Conservation (phyloP, 148 eudicot genomes). For the Arctostaphylos glauca region DNA sequence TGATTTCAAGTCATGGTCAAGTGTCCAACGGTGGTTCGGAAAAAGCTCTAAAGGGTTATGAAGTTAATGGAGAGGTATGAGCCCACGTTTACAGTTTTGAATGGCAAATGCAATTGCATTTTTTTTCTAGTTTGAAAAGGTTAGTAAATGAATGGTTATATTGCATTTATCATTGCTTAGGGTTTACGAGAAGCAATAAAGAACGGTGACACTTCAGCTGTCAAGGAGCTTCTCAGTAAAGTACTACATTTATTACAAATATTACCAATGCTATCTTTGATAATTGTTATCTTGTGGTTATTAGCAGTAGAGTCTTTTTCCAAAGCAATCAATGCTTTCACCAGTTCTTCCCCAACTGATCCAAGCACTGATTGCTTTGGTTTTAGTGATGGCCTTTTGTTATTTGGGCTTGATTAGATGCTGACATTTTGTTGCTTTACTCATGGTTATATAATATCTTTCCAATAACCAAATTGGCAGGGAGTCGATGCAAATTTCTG, state of each 20-base stretch:
- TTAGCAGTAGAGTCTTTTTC: slow-evolving; percentile 1
- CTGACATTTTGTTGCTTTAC: background rate
- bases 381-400: background rate
- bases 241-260: slow-evolving; percentile 21
- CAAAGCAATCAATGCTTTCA: slow-evolving; percentile 7
- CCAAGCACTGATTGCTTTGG: background rate
- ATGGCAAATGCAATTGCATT: background rate
- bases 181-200: slow-evolving; percentile 75
- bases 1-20: slow-evolving; percentile 32
- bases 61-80: slow-evolving; percentile 67
- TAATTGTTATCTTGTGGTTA: background rate
- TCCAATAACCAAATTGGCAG: slow-evolving; percentile 31
- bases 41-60: slow-evolving; percentile 45
- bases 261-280: background rate
- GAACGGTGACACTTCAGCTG: slow-evolving; percentile 56
- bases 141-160: slow-evolving; percentile 4
- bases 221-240: slow-evolving; percentile 58
- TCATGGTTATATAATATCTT: slow-evolving; percentile 13
- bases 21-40: slow-evolving; percentile 33
- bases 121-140: background rate
- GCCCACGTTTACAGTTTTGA: background rate
- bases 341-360: background rate
- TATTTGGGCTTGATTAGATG: background rate
- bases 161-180: slow-evolving; percentile 25
- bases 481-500: slow-evolving; percentile 69